Percentiles rank a stretch among this genome's conserved stretches.
Evolutionary conservation across 306 rosid species (phyloP).

Genomic region (Vigna trinervia): DNA sequence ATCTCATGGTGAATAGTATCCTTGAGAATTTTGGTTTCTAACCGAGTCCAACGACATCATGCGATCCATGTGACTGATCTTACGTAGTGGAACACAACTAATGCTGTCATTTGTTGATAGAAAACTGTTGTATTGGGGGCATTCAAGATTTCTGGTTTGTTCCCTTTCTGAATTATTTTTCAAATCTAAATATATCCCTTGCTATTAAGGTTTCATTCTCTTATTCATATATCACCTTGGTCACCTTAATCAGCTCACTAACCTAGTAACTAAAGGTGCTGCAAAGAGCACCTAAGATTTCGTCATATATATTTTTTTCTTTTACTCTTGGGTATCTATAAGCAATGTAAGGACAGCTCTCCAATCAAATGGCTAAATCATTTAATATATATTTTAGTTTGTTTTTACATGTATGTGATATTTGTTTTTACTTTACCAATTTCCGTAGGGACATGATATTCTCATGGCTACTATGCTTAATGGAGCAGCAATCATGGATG

Average conservation of each 20-base stretch:
- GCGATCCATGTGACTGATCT: background rate
- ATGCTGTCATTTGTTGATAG: background rate
- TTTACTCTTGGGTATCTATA: background rate
- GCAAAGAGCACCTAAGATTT: background rate
- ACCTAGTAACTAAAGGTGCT: background rate
- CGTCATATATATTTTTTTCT: background rate
- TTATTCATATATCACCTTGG: background rate
- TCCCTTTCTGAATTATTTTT: background rate
- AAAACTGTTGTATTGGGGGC: background rate
- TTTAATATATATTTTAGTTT: conserved; percentile 1
- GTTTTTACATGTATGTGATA: background rate
- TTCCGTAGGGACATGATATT: conserved; percentile 90
- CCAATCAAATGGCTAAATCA: background rate
- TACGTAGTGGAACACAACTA: background rate
- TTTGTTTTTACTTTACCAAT: conserved; percentile 18
- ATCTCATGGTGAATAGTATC: background rate
- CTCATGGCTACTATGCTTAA: conserved; percentile 99
- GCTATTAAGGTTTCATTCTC: no score
- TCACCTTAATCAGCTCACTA: background rate
- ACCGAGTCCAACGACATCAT: background rate
- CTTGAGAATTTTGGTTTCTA: background rate
- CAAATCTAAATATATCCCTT: background rate
- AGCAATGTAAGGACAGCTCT: background rate
- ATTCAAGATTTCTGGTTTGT: background rate
- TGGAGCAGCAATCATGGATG: conserved; percentile 99